Evolutionary conservation across 805 yeast genomes (phyloP), one percentile per base, ranked within the genome.

Genomic region (Teunomyces funiuensis): DNA sequence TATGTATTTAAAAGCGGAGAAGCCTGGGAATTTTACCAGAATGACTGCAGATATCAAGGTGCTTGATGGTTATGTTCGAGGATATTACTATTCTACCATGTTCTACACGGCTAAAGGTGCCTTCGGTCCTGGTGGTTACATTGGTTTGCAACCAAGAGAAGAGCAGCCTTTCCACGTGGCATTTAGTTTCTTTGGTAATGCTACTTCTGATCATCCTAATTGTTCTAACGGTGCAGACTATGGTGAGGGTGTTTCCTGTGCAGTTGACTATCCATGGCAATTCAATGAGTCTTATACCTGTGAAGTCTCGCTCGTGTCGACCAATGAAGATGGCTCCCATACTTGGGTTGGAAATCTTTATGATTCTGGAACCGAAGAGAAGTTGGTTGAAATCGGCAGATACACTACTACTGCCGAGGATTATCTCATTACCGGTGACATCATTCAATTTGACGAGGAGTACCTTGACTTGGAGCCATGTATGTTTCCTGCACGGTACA

Each of bases 191-290:
- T 40, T 40, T 37, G 41, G 44, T 9, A 28, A 33, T 13, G 30
- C 40, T 6, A 14, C 15, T 1, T 16, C 40, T 13, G 9, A 20
- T 17, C 36, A 37, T 17, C 37, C 41, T 10, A 37, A 44, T 16
- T 44, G 47, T 33, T 5, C 11, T 10, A 10, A 9, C 16, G 47
- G 47, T 14, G 47, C 47, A 11, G 47, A 40, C 17, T 39, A 37
- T n/a, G 39, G 39, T 4, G n/a, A 37, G 8, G 44, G 44, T 19
- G 40, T 40, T 4, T 37, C 42, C 15, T 44, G 46, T 33, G 30
- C 34, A 5, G 17, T 28, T 10, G 19, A 40, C 17, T 34, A 11
- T 10, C 39, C 43, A 10, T 33, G 43, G 43, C 20, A 40, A 16
- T 40, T 28, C 20, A 34, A 28, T 19, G 28, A 40, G 7, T 34